These are phyloP conservation scores for Penicillium dipodomyicola DNA, from an alignment of 495 filamentous ascomycete species.

Conservation along the genomic window DNA sequence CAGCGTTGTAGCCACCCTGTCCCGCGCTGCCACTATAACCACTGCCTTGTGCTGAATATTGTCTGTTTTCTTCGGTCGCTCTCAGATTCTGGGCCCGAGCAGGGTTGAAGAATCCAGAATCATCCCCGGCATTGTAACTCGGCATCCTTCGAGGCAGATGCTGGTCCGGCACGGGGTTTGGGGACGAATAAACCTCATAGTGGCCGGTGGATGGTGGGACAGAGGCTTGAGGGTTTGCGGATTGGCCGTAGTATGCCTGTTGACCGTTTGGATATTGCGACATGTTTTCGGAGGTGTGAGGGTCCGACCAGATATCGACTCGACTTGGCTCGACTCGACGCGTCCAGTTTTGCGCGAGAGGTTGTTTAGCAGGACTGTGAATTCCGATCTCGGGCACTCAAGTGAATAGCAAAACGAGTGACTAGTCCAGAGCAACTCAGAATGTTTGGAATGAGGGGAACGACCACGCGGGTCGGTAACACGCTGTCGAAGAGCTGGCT, in stretches of 20 bases:
- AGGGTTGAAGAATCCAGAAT: conserved; percentile 53
- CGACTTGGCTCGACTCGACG: not conserved
- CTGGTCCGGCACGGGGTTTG: conserved; percentile 29
- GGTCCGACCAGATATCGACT: not conserved
- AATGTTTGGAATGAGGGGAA: conserved; percentile 16
- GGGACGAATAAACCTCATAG: conserved; percentile 23
- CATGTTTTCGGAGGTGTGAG: conserved; percentile 29
- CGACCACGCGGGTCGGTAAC: conserved; percentile 19
- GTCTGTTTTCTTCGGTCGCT: conserved; percentile 30
- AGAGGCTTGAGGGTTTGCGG: conserved; percentile 32
- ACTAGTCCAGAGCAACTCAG: not conserved
- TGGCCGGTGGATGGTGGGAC: conserved; percentile 23
- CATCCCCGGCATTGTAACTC: conserved; percentile 80
- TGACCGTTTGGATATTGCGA: conserved; percentile 52
- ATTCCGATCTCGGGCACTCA: not conserved
- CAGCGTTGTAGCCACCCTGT: conserved; percentile 26
- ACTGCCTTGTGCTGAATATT: conserved; percentile 20
- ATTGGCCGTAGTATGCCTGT: conserved; percentile 43
- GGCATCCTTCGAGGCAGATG: conserved; percentile 54
- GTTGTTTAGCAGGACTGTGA: not conserved
- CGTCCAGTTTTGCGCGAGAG: not conserved
- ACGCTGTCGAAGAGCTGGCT: conserved; percentile 13
- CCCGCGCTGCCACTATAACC: conserved; percentile 15
- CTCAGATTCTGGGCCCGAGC: conserved; percentile 31
- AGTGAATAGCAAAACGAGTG: conserved; percentile 4